Evolutionary conservation across 129 eudicot genomes (phyloP), one percentile per base, ranked within the genome.

Genomic region (Glebionis coronaria): DNA sequence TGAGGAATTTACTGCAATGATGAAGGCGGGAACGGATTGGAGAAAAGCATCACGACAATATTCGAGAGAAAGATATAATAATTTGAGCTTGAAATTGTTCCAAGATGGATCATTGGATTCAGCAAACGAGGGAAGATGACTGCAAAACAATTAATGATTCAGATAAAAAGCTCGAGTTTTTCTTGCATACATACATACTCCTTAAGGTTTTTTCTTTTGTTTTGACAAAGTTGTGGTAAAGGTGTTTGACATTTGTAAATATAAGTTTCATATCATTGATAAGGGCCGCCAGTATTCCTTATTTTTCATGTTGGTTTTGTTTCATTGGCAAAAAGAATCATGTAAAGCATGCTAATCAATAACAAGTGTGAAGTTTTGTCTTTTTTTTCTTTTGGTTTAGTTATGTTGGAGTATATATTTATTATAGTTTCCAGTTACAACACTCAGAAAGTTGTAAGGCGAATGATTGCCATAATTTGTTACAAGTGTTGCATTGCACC

Each of bases 11-110:
- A 81, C 90, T 0, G 83, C 87, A 7, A 92, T 92, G 98, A 92
- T 92, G 98, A 88, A 92, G 74, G 81, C 96, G 4, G 98, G 98
- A 58, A 88, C 96, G 4, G 98, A 92, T 74, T 92, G 98, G 98
- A 92, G 98, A 73, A 92, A 92, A 73, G 98, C 98, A 53, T 91
- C 98, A 1, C 85, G 98, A 73, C 96, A 91, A 4, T 91, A 88
- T 63, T 91, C 98, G 12, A 73, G 98, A 55, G 96, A 88, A 51
- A 83, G 96, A 25, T 92, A 88, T 64, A 92, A 88, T 15, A 88
- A 70, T 69, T 78, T 92, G 19, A 92, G 98, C 87, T 77, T 85
- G 74, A 81, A 77, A 59, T 61, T 92, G 73, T 85, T 88, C 81
- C 83, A 75, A 70, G 90, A 92, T 57, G 97, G 91, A 50, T 91